A percentile compares a stretch with the other conserved stretches of the same genome.
phyloP scores from a whole-genome alignment of 2,329 filamentous ascomycete species.

The Fusarium bulbicola region DNA sequence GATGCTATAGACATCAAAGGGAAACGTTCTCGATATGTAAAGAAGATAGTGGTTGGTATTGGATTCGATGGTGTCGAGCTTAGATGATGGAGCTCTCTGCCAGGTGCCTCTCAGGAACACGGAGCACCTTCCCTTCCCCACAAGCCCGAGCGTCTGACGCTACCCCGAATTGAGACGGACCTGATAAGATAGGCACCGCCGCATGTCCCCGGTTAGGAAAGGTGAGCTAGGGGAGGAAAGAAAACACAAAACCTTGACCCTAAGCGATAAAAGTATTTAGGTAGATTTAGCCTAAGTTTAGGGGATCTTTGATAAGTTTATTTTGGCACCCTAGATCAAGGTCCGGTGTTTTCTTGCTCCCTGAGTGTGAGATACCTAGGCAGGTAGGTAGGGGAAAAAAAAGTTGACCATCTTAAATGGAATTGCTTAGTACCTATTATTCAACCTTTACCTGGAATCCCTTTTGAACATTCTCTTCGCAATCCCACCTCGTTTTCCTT shows the following conservation, averaged over 20 bases:
- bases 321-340: too few species aligned
- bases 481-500: neutral
- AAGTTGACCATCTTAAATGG: constrained; percentile 23
- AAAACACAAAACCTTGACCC: too few species aligned
- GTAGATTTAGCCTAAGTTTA: too few species aligned
- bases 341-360: too few species aligned
- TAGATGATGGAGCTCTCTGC: constrained; percentile 23
- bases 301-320: too few species aligned
- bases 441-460: neutral
- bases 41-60: neutral
- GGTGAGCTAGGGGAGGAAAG: too few species aligned
- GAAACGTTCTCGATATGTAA: neutral
- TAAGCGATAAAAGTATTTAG: too few species aligned
- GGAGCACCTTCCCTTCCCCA: constrained; percentile 29
- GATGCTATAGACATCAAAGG: constrained; percentile 17
- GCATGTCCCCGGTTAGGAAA: constrained; percentile 1
- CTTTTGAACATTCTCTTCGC: neutral
- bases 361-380: neutral
- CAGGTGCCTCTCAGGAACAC: neutral
- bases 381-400: constrained; percentile 24
- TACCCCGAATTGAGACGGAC: constrained; percentile 26
- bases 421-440: neutral
- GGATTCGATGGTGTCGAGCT: constrained; percentile 10
- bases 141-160: constrained; percentile 6
- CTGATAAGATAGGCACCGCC: constrained; percentile 40